Conservation (phyloP, 2,329 filamentous ascomycete species). For the Colletotrichum agaves region DNA sequence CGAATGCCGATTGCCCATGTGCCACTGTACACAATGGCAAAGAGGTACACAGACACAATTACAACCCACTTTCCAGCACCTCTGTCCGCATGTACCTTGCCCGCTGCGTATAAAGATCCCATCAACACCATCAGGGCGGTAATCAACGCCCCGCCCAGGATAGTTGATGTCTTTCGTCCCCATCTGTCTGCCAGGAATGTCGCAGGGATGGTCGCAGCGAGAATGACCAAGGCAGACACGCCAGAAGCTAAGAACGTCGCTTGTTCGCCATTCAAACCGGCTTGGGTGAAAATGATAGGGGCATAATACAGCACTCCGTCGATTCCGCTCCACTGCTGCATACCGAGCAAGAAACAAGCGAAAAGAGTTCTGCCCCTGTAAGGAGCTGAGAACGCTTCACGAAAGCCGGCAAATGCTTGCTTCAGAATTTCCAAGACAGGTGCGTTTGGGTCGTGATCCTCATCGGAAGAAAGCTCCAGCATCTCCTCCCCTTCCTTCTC, state of each 20-base stretch:
- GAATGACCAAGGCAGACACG: constrained; percentile 66
- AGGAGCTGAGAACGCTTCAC: constrained; percentile 39
- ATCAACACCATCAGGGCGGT: constrained; percentile 64
- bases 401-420: constrained; percentile 46
- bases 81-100: constrained; percentile 48
- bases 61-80: constrained; percentile 60
- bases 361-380: constrained; percentile 59
- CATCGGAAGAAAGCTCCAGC: constrained; percentile 35
- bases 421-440: constrained; percentile 43
- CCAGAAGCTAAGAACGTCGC: constrained; percentile 69
- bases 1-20: constrained; percentile 64
- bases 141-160: constrained; percentile 63
- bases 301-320: constrained; percentile 72
- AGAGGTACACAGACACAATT: constrained; percentile 61
- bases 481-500: constrained; percentile 56
- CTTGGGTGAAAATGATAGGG: constrained; percentile 68
- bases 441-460: constrained; percentile 42
- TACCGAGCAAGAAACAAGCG: constrained; percentile 67
- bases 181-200: constrained; percentile 65
- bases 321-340: constrained; percentile 70
- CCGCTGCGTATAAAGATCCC: constrained; percentile 60
- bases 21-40: constrained; percentile 55
- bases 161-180: constrained; percentile 63
- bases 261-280: constrained; percentile 63
- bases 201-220: constrained; percentile 64